Percentiles rank a stretch among this genome's conserved stretches.
Conservation (phyloP, 495 filamentous ascomycete genomes). For the Lophium mytilinum region DNA sequence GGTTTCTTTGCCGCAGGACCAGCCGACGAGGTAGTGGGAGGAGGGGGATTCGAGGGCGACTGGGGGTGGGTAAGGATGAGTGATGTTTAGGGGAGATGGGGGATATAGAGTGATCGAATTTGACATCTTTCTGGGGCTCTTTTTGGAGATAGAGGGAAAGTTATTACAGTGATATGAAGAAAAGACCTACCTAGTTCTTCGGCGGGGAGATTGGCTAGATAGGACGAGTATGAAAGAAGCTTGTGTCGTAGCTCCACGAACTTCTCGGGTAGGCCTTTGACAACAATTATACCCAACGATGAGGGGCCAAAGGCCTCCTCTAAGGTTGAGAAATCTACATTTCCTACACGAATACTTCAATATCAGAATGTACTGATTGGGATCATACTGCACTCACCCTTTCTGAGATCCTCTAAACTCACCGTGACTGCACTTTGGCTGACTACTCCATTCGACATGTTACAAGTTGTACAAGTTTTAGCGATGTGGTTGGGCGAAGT, state of each 20-base stretch:
- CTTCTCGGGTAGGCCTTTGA: slow-evolving; percentile 67
- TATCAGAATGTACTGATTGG: not conserved
- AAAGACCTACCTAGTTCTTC: slow-evolving; percentile 58
- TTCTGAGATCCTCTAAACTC: slow-evolving; percentile 44
- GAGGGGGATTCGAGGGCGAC: slow-evolving; percentile 55
- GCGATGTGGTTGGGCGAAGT: too few relatives aligned
- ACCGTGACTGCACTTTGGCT: slow-evolving; percentile 42
- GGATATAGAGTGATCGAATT: too few relatives aligned
- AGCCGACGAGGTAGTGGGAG: slow-evolving; percentile 55
- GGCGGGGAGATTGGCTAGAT: slow-evolving; percentile 72
- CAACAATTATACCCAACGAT: slow-evolving; percentile 86
- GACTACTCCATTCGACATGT: not conserved
- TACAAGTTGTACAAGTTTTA: too few relatives aligned
- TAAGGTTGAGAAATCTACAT: slow-evolving; percentile 63
- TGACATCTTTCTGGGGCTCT: too few relatives aligned
- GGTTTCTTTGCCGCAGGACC: slow-evolving; percentile 90
- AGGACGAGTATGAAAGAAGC: slow-evolving; percentile 79
- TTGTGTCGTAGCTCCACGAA: slow-evolving; percentile 61
- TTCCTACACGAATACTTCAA: slow-evolving; percentile 40
- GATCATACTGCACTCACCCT: slow-evolving; percentile 24
- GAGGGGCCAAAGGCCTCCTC: slow-evolving; percentile 84
- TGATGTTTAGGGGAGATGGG: not conserved
- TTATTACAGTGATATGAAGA: too few relatives aligned
- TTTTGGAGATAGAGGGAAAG: too few relatives aligned
- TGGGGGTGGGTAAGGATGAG: slow-evolving; percentile 20